Percentiles rank a stretch among this genome's conserved stretches.
Conservation (phyloP, 805 yeast genomes). For the Geotrichum ghanense region DNA sequence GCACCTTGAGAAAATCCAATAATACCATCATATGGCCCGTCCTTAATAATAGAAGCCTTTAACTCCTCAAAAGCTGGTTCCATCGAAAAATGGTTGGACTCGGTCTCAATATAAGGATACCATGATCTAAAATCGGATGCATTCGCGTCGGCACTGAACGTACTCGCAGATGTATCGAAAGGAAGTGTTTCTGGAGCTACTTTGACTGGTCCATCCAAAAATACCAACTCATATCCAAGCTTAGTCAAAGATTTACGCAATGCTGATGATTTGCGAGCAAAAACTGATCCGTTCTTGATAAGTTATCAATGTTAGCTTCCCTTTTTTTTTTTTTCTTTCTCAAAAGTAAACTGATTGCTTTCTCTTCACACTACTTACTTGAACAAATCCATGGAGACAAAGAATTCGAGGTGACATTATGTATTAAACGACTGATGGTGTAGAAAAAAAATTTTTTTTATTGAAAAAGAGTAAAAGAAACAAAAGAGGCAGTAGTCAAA, state of each 20-base stretch:
- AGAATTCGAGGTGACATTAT: conserved; percentile 35
- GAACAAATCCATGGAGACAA: conserved; percentile 79
- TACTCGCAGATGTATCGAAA: conserved; percentile 35
- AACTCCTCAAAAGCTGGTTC: conserved; percentile 39
- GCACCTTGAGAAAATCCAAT: conserved; percentile 95
- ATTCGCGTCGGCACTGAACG: conserved; percentile 36
- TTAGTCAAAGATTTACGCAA: conserved; percentile 64
- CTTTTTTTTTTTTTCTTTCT: no score
- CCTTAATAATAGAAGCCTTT: conserved; percentile 41
- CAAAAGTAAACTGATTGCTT: not conserved
- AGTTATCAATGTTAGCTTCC: conserved; percentile 12
- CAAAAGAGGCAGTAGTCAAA: no score
- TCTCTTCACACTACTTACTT: no score
- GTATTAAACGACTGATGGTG: no score
- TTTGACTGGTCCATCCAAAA: conserved; percentile 66
- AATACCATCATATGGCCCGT: conserved; percentile 81
- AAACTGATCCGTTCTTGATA: conserved; percentile 61
- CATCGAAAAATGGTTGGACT: conserved; percentile 21
- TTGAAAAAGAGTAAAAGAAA: no score
- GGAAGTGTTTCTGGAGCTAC: conserved; percentile 66
- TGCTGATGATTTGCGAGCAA: conserved; percentile 84
- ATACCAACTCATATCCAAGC: conserved; percentile 58
- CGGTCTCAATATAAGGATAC: conserved; percentile 50
- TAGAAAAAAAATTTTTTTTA: no score
- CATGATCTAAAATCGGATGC: conserved; percentile 51